Evolutionary conservation across 257 asterid species (phyloP).

Genomic region (Marsdenia floribunda): DNA sequence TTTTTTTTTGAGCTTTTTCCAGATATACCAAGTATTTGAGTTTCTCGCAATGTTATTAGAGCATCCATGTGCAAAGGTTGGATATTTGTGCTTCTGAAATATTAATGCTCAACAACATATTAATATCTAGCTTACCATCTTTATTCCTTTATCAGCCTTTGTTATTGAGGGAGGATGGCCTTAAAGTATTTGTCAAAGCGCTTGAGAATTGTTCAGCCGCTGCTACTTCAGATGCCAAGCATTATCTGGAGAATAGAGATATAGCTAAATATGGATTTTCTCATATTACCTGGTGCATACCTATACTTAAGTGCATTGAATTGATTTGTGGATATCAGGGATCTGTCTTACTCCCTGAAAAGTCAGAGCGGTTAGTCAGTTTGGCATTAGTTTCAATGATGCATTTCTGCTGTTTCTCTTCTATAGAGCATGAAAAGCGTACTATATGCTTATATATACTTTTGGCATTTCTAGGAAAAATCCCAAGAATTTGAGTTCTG

Average conservation of each 20-base stretch:
- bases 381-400: slow-evolving; percentile 7
- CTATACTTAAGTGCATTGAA: slow-evolving; percentile 57
- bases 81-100: slow-evolving; percentile 2
- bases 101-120: not conserved
- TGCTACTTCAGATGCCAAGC: slow-evolving; percentile 43
- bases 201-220: slow-evolving; percentile 63
- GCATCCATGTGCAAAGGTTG: slow-evolving; percentile 92
- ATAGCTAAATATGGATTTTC: slow-evolving; percentile 36
- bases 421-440: slow-evolving; percentile 5
- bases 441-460: slow-evolving; percentile 5
- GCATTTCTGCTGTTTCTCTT: slow-evolving; percentile 3
- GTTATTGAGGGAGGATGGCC: slow-evolving; percentile 62
- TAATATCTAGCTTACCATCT: slow-evolving; percentile 19
- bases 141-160: slow-evolving; percentile 46
- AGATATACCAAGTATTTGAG: slow-evolving; percentile 67
- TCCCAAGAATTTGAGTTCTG: slow-evolving; percentile 44
- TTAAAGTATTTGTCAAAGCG: slow-evolving; percentile 54
- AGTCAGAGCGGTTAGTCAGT: slow-evolving; percentile 48
- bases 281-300: slow-evolving; percentile 59
- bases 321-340: slow-evolving; percentile 46
- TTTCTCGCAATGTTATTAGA: slow-evolving; percentile 73
- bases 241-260: slow-evolving; percentile 34
- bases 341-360: slow-evolving; percentile 39
- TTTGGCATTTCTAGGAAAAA: slow-evolving; percentile 41
- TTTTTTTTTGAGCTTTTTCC: slow-evolving; percentile 15